phyloP scores from a whole-genome alignment of 169 alveolate genomes.

The Plasmodium vivax region DNA sequence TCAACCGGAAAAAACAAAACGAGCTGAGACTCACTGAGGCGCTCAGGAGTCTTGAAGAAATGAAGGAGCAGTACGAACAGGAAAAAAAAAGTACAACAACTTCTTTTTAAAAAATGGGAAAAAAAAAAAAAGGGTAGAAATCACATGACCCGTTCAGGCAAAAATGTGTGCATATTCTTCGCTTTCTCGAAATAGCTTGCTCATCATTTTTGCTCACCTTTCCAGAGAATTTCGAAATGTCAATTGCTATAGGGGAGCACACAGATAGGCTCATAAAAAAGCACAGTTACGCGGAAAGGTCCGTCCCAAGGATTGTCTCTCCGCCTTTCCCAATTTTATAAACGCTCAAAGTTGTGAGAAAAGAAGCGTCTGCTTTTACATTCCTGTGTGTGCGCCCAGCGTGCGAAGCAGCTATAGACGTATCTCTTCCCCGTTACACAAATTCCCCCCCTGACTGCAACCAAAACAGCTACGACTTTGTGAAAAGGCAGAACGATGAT shows the following conservation, averaged over 20 bases:
- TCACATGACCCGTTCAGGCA: not conserved
- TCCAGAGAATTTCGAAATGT: constrained; percentile 46
- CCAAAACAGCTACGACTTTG: constrained; percentile 14
- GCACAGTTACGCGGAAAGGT: constrained; percentile 58
- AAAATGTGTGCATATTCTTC: not conserved
- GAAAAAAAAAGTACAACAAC: constrained; percentile 63
- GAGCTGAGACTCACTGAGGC: constrained; percentile 44
- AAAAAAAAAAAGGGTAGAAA: constrained; percentile 1
- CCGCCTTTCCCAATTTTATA: not conserved
- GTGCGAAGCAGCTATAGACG: not conserved
- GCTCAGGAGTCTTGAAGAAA: constrained; percentile 9
- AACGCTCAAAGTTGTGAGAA: not conserved
- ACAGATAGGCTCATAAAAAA: constrained; percentile 46
- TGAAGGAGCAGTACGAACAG: constrained; percentile 66
- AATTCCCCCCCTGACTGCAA: not conserved
- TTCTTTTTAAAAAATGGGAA: not conserved
- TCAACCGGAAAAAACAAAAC: constrained; percentile 47
- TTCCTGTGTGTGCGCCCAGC: not conserved
- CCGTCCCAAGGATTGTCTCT: not conserved
- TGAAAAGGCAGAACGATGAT: constrained; percentile 40
- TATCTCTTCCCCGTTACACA: not conserved
- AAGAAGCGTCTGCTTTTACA: not conserved
- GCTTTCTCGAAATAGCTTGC: not conserved
- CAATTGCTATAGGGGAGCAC: constrained; percentile 34
- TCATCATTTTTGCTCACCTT: not conserved